phyloP scores from a whole-genome alignment of 1,284 basidiomycete species.

The Macrocystidia cucumis region DNA sequence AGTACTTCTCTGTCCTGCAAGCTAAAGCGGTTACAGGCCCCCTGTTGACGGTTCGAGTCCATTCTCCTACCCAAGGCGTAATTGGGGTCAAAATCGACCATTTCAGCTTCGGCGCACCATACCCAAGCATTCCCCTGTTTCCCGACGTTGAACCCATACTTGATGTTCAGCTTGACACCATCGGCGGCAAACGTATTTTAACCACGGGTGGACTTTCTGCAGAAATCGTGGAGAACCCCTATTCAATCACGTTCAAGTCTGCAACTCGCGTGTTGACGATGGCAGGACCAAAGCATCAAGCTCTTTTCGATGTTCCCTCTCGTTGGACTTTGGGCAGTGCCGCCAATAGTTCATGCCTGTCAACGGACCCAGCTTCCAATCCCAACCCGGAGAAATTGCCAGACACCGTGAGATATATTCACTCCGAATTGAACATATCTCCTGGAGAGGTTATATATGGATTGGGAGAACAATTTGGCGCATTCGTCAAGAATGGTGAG shows the following conservation, averaged over 20 bases:
- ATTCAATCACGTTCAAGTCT: conserved; percentile 54
- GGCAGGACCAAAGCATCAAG: conserved; percentile 55
- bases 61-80: conserved; percentile 61
- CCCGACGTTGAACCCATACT: conserved; percentile 46
- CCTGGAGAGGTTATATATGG: conserved; percentile 71
- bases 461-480: conserved; percentile 65
- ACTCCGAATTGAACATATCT: conserved; percentile 61
- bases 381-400: conserved; percentile 39
- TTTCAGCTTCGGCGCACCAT: conserved; percentile 38
- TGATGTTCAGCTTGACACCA: conserved; percentile 30
- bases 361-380: conserved; percentile 51
- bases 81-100: conserved; percentile 60
- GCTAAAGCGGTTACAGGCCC: conserved; percentile 30
- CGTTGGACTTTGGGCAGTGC: conserved; percentile 54
- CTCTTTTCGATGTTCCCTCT: conserved; percentile 55
- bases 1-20: neutral
- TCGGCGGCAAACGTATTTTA: conserved; percentile 28
- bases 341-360: conserved; percentile 52
- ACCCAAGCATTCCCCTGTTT: conserved; percentile 53
- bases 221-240: conserved; percentile 50
- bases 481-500: conserved; percentile 69
- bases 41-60: conserved; percentile 48
- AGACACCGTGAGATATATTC: conserved; percentile 46
- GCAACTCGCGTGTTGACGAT: conserved; percentile 40
- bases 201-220: conserved; percentile 38